Base-by-base conservation (phyloP, 306 rosid genomes). In the Adenanthera pavonina region DNA sequence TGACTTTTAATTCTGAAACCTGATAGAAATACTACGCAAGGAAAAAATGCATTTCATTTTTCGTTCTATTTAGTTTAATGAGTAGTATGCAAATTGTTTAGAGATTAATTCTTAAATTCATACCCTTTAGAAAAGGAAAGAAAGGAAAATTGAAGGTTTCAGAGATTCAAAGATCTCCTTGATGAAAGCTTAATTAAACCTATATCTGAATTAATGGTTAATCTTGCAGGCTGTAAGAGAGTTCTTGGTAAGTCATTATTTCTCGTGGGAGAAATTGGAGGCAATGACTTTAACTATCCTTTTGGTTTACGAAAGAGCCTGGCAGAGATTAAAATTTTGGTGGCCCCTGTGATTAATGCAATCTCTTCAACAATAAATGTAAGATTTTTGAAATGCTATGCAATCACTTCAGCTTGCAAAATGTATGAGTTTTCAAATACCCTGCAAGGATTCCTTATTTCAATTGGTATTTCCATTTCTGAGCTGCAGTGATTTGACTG, bases 221-320 rank as follows among this genome's bases (percentile, higher is more conserved):
- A 80, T 19, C 17, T 77, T 77, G 79, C 85, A 91, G 92, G 76
- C 34, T 88, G 92, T 59, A 52, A 30, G 33, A 20, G 85, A 71
- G 51, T 86, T 44, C 40, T 91, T n/a, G 76, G 54, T 10, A 86
- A 60, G 0, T 89, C 93, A 3, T 56, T 89, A 65, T 77, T 91
- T 86, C 74, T 89, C 3, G 65, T 78, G 73, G 95, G 93, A 65
- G 92, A 89, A 74, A 89, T 89, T n/a, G 96, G 93, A 75, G 93
- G 96, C 76, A 88, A 91, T 12, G 96, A 91, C 70, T 84, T 51
- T 15, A 51, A 14, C 15, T 17, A 51, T 15, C 56, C 56, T 51
- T 51, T 51, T 14, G 1, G 1, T 14, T 15, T 14, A 0, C 19
- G 1, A 14, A 51, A 3, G 56, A 51, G 17, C 19, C 56, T 51